Conservation (phyloP, 1,139 yeast species). For the Kodamaea alishanica region DNA sequence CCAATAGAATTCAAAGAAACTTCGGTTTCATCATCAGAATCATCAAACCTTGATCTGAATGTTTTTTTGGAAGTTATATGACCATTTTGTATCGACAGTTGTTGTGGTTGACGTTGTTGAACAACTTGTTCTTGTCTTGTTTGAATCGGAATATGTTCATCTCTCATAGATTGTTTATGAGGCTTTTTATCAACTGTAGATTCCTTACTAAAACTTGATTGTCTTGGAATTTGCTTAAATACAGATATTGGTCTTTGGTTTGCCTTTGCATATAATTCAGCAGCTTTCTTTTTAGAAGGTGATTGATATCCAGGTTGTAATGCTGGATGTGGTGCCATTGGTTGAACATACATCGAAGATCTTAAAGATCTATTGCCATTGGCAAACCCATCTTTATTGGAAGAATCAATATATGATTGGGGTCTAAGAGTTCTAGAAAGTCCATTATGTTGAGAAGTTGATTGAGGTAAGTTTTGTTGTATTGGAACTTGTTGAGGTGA, state of each 20-base stretch:
- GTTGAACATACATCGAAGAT: slow-evolving; percentile 35
- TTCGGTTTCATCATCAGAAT: slow-evolving; percentile 46
- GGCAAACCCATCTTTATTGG: slow-evolving; percentile 21
- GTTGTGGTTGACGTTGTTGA: slow-evolving; percentile 1
- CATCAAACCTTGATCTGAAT: slow-evolving; percentile 49
- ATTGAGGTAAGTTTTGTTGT: slow-evolving; percentile 25
- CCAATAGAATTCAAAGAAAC: neutral
- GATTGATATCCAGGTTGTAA: slow-evolving; percentile 38
- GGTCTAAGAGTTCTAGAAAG: slow-evolving; percentile 35
- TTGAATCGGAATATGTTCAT: slow-evolving; percentile 1
- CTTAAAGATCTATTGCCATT: slow-evolving; percentile 28
- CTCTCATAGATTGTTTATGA: slow-evolving; percentile 3
- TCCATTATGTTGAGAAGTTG: slow-evolving; percentile 26
- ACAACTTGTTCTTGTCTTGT: slow-evolving; percentile 7
- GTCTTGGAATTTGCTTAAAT: slow-evolving; percentile 35
- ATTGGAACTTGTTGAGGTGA: slow-evolving; percentile 6
- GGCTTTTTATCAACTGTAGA: slow-evolving; percentile 12
- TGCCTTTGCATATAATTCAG: slow-evolving; percentile 50
- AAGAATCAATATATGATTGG: slow-evolving; percentile 20
- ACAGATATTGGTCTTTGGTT: slow-evolving; percentile 40
- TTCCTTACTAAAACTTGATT: slow-evolving; percentile 54
- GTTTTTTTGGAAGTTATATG: slow-evolving; percentile 1
- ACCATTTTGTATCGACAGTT: neutral
- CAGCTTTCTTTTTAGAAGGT: slow-evolving; percentile 44
- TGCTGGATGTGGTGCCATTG: slow-evolving; percentile 44